These are phyloP conservation scores for Abelmoschus esculentus DNA, from an alignment of 345 rosid genomes.

Conservation along the genomic window DNA sequence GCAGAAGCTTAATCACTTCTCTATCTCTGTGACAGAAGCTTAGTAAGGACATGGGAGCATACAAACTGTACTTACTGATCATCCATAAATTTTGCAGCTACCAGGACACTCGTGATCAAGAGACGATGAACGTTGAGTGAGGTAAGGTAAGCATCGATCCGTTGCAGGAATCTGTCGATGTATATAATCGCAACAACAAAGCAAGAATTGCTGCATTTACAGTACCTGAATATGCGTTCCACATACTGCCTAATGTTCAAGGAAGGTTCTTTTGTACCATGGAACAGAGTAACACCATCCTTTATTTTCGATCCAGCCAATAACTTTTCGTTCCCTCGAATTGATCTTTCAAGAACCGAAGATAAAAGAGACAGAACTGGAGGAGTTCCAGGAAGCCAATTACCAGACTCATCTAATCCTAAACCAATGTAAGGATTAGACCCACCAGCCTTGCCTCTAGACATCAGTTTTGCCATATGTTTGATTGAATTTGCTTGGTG, in stretches of 20 bases:
- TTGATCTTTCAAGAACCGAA: constrained; percentile 5
- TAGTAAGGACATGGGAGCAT: background rate
- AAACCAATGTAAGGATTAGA: background rate
- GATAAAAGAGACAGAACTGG: constrained; percentile 5
- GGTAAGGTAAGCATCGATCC: constrained; percentile 19
- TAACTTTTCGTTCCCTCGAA: constrained; percentile 7
- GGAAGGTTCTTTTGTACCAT: constrained; percentile 9
- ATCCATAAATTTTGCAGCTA: constrained; percentile 37
- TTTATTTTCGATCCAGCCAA: background rate
- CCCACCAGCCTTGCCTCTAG: background rate
- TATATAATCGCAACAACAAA: constrained; percentile 14
- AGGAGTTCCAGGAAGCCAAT: background rate
- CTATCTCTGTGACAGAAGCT: background rate
- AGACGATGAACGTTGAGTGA: constrained; percentile 40
- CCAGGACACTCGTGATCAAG: constrained; percentile 31
- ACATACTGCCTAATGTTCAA: constrained; percentile 1
- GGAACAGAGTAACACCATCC: constrained; percentile 10
- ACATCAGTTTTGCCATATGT: constrained; percentile 1
- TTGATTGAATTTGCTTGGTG: background rate
- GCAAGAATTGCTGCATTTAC: constrained; percentile 15
- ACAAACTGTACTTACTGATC: constrained; percentile 22
- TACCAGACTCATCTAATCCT: background rate
- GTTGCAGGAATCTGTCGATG: constrained; percentile 25
- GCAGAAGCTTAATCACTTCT: background rate
- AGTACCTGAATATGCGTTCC: constrained; percentile 13